These are phyloP conservation scores for Fusarium beomiforme DNA, from an alignment of 2,329 filamentous ascomycete species.

Conservation along the genomic window DNA sequence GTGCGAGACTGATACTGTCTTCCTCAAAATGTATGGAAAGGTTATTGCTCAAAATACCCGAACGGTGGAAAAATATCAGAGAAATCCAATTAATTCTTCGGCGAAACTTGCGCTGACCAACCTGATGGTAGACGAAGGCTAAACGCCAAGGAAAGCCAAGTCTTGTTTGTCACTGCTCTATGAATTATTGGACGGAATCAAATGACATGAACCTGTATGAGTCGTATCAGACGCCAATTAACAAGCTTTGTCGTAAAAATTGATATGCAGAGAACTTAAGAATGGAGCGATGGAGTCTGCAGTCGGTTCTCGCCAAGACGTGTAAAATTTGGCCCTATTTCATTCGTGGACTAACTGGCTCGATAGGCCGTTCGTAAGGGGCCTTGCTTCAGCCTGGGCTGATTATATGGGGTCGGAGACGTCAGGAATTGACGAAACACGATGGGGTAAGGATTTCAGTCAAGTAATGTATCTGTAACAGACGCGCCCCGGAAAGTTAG, in stretches of 20 bases:
- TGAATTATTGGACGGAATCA: slow-evolving; percentile 19
- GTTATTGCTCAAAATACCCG: neutral
- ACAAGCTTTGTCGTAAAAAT: neutral
- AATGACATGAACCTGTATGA: slow-evolving; percentile 9
- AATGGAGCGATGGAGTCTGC: slow-evolving; percentile 1
- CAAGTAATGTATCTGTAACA: slow-evolving; percentile 34
- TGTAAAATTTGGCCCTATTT: neutral
- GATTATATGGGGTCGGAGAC: slow-evolving; percentile 30
- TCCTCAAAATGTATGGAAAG: neutral
- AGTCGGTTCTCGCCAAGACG: neutral
- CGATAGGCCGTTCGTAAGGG: slow-evolving; percentile 13
- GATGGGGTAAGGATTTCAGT: slow-evolving; percentile 7
- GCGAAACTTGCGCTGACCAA: slow-evolving; percentile 29
- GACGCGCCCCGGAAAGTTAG: slow-evolving; percentile 18
- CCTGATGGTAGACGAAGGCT: slow-evolving; percentile 2
- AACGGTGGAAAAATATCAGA: slow-evolving; percentile 28
- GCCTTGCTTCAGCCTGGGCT: slow-evolving; percentile 18
- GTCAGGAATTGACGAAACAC: slow-evolving; percentile 32
- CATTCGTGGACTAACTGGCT: slow-evolving; percentile 37
- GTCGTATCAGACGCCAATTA: slow-evolving; percentile 1
- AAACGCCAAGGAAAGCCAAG: slow-evolving; percentile 27
- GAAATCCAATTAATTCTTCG: neutral
- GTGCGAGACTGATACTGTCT: neutral
- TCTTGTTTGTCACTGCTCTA: slow-evolving; percentile 11
- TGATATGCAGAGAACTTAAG: neutral